Base-by-base conservation (phyloP, 2,329 filamentous ascomycete species). In the Diplodia seriata region DNA sequence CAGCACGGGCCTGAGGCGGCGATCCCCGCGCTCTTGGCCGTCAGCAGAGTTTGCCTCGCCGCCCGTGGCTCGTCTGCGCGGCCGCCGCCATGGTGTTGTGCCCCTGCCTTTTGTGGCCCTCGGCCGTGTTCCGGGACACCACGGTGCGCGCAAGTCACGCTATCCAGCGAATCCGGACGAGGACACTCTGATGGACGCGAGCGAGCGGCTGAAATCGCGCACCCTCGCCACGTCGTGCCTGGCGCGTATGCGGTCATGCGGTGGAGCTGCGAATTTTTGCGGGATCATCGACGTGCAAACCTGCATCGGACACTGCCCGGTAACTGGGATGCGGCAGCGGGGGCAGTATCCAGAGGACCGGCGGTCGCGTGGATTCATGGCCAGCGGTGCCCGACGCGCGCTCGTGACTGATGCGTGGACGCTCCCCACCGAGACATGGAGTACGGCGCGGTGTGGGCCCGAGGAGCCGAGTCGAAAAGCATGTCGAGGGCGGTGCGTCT, bases 201-300 rank as follows among this genome's bases (percentile, higher is more conserved):
- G 14, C 29, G n/a, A n/a, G 26, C 15, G 14, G 56, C 40, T 49
- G 56, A 61, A 61, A 61, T 49, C 26, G 56, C 56, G 56, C 40
- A 61, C 26, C 20, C 56, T 12, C 59, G 31, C n/a, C 47, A 26
- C n/a, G 59, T 31, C 18, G 47, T 43, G 40, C 12, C n/a, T 23
- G 29, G 29, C 43, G 59, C 33, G 20, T 26, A 29, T 47, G 43
- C 43, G n/a, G 43, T 47, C 18, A 36, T 26, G 47, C 59, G 59
- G 59, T 63, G 59, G 59, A 63, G 59, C 59, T 53, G 59, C 43
- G 43, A 63, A 53, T 51, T 62, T 56, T 51, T 29, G 59, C 59
- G n/a, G 9, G 59, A 51, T 38, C 59, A 51, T 38, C 59, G 43
- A n/a, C 12, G 18, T 12, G 26, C 29, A 15, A 26, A 14, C 43